Evolutionary conservation across 2,329 filamentous ascomycete species (phyloP).

Genomic region (Sphaerulina vaccinii): DNA sequence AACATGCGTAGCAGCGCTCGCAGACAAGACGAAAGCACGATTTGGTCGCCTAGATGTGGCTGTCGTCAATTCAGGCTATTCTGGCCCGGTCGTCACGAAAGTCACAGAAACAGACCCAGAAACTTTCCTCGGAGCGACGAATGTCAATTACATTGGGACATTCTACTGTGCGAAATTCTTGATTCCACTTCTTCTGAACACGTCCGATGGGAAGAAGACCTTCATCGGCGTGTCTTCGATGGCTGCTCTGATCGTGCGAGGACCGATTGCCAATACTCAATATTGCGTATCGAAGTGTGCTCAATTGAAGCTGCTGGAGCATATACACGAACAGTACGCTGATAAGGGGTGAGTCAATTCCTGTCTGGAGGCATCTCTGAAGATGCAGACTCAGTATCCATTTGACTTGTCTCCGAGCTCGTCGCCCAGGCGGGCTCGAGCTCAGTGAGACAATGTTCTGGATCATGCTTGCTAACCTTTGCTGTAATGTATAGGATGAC

Average conservation of each 20-base stretch:
- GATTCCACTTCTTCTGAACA: slow-evolving; percentile 26
- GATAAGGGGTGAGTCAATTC: too few species aligned
- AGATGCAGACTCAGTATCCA: too few species aligned
- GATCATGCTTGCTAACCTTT: too few species aligned
- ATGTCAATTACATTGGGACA: slow-evolving; percentile 34
- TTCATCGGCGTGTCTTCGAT: slow-evolving; percentile 40
- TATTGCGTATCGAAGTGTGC: slow-evolving; percentile 42
- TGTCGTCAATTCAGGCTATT: slow-evolving; percentile 30
- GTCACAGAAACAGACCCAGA: slow-evolving; percentile 27
- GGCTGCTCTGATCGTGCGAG: slow-evolving; percentile 36
- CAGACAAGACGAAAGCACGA: slow-evolving; percentile 11
- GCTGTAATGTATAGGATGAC: too few species aligned
- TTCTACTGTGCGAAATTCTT: slow-evolving; percentile 34
- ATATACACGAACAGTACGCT: slow-evolving; percentile 40
- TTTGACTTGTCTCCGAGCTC: too few species aligned
- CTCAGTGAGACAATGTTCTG: too few species aligned
- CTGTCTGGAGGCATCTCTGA: too few species aligned
- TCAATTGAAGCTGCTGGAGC: slow-evolving; percentile 41
- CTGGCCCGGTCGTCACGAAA: slow-evolving; percentile 23
- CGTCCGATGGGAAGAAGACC: slow-evolving; percentile 25
- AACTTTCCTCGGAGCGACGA: slow-evolving; percentile 26
- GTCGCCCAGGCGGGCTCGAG: too few species aligned
- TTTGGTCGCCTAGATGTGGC: slow-evolving; percentile 32
- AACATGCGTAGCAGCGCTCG: slow-evolving; percentile 24
- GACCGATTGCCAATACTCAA: slow-evolving; percentile 42